Evolutionary conservation across 202 grass and related monocot genomes (phyloP).

Genomic region (Digitaria exilis): DNA sequence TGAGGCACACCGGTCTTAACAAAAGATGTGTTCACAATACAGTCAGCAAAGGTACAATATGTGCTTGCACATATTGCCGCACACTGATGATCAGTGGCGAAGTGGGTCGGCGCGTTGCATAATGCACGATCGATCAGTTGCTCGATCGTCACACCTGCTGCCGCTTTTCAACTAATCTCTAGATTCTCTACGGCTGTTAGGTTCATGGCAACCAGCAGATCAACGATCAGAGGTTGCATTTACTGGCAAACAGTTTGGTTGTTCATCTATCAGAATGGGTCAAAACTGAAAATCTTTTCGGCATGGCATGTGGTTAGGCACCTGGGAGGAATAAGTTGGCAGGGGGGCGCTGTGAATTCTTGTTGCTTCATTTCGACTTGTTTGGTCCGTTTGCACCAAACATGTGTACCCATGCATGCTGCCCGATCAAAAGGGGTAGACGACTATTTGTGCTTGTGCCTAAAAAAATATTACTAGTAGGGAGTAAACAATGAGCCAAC

Average conservation of each 20-base stretch:
- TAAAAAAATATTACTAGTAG: neutral
- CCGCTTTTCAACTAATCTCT: too few species aligned
- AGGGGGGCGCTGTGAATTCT: slow-evolving; percentile 5
- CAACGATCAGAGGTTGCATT: too few species aligned
- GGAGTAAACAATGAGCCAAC: neutral
- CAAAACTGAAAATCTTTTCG: neutral
- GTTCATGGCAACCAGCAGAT: neutral
- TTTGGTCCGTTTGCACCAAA: slow-evolving; percentile 29
- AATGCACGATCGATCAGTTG: neutral
- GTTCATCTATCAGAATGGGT: neutral
- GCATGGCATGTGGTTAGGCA: slow-evolving; percentile 4
- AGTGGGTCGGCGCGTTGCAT: slow-evolving; percentile 1
- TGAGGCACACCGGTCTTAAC: neutral
- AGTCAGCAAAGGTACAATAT: neutral
- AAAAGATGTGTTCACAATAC: slow-evolving; percentile 26
- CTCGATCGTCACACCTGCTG: neutral
- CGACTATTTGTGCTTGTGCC: neutral
- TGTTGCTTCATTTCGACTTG: neutral
- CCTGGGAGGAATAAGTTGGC: neutral
- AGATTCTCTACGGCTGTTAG: too few species aligned
- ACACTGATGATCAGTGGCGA: slow-evolving; percentile 4
- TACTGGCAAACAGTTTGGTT: neutral
- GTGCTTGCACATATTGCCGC: neutral
- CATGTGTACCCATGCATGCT: neutral
- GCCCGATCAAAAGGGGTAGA: neutral